phyloP scores from a whole-genome alignment of 1,139 yeast species.

The Candida dubliniensis region DNA sequence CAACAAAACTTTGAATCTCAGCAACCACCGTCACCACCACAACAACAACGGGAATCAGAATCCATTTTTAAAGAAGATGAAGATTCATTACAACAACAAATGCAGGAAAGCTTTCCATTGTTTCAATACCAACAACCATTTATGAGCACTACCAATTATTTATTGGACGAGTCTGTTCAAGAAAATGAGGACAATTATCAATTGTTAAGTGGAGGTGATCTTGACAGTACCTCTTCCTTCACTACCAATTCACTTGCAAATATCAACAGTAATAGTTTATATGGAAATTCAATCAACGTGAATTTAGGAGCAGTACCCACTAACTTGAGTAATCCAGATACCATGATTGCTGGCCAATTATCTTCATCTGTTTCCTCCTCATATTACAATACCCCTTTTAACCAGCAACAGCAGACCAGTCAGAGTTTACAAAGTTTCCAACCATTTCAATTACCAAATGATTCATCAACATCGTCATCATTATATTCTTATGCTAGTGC shows the following conservation, averaged over 20 bases:
- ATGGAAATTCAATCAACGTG: conserved; percentile 9
- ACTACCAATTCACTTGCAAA: not conserved
- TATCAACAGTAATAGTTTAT: not conserved
- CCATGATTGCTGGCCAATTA: conserved; percentile 20
- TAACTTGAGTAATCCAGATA: conserved; percentile 3
- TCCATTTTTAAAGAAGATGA: not conserved
- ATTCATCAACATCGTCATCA: conserved; percentile 13
- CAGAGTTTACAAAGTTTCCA: too few species aligned
- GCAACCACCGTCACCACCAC: not conserved
- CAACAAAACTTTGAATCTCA: not conserved
- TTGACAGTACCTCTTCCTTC: not conserved
- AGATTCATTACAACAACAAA: not conserved
- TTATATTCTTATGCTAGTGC: conserved; percentile 9
- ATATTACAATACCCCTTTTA: conserved; percentile 10
- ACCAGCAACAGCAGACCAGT: not conserved
- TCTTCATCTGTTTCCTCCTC: conserved; percentile 12
- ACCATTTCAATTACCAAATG: conserved; percentile 1
- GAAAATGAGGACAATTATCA: not conserved
- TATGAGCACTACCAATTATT: conserved; percentile 7
- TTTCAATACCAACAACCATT: conserved; percentile 6
- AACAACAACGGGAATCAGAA: conserved; percentile 1
- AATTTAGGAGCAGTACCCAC: conserved; percentile 11
- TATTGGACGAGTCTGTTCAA: conserved; percentile 13
- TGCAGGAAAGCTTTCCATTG: not conserved
- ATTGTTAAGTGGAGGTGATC: not conserved